Evolutionary conservation across 2,329 filamentous ascomycete genomes (phyloP), one percentile per base, ranked within the genome.

Genomic region (Tolypocladium sp.): DNA sequence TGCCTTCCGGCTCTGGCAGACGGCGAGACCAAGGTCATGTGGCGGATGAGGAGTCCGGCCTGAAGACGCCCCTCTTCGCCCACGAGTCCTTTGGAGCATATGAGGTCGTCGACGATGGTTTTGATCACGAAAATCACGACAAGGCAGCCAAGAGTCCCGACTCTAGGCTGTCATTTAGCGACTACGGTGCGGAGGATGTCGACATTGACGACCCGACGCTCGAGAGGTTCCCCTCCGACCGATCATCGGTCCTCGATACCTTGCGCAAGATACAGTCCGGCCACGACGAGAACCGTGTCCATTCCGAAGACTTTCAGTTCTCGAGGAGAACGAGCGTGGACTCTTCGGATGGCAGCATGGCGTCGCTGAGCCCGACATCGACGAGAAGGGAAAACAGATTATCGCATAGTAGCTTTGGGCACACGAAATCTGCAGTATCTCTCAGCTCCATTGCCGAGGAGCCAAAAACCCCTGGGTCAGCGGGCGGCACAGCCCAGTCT

Each of bases 181-280:
- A 64, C 9, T 60, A 62, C 35, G 63, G 60, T 33, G 42, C 56
- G 15, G 60, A 59, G 15, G 59, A 67, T 12, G 53, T 67, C 33
- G 79, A 81, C 55, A 60, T 76, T 2, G 72, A 76, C 54, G 79
- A 82, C 56, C 79, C 79, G 1, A 79, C 75, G 0, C 67, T 82
- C 10, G 79, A 81, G 61, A 70, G 66, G 22, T 81, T 82, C 62
- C 79, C 79, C 2, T 79, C 74, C 1, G 75, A 76, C 56, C 71
- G 73, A 20, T 69, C 71, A 0, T 76, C 75, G 7, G 78, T 82
- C 56, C 67, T 81, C 15, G 72, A 76, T 55, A 71, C 76, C 1
- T 70, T 82, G 17, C 75, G 77, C 8, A 76, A 75, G 57, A 74
- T 82, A 17, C 76, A 76, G 59, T 78, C 76, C 0, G 74, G 77